Evolutionary conservation across 1,284 basidiomycete species (phyloP), one percentile per base, ranked within the genome.

Genomic region (Nidula niveotomentosa): DNA sequence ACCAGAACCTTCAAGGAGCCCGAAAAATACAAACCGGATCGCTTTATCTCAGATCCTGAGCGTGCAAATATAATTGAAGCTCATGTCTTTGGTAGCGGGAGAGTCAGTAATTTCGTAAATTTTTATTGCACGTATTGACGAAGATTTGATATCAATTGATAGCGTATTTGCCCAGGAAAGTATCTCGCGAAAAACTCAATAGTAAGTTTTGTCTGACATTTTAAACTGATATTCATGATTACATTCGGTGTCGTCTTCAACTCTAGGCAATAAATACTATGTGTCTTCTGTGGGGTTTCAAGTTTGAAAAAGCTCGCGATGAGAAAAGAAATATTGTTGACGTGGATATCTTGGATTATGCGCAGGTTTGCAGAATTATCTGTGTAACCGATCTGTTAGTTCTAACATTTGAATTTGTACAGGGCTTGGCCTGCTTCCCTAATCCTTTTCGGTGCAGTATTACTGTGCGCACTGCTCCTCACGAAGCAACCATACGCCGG

Each of bases 291-390:
- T 41, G 39, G 39, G 39, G 39, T 13, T 41, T 41, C 39, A 41
- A 41, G 2, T 30, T 30, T 30, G 58, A 44, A 13, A 8, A 55
- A 41, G 47, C 35, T 33, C 15, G 17, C 18, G 33, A 36, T 15
- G 53, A 10, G 43, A 37, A 49, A 39, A 33, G 45, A 30, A 36
- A 44, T 30, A 36, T 45, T 51, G 43, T 48, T 51, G 47, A 50
- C 45, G 49, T 39, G 35, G 35, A 48, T 36, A 4, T 13, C 23
- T n/a, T 52, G 43, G 30, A 30, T 30, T 30, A 30, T 30, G 30
- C 30, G 4, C 30, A 30, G 30, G 30, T 30, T 30, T 30, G 30
- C 30, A 30, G 30, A 30, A 3, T 30, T 5, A 30, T 30, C 30
- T 30, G 5, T 30, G 30, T 30, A 30, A 30, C 30, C 30, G 4